These are phyloP conservation scores for Amanita rubescens DNA, from an alignment of 768 basidiomycete genomes.

Conservation along the genomic window DNA sequence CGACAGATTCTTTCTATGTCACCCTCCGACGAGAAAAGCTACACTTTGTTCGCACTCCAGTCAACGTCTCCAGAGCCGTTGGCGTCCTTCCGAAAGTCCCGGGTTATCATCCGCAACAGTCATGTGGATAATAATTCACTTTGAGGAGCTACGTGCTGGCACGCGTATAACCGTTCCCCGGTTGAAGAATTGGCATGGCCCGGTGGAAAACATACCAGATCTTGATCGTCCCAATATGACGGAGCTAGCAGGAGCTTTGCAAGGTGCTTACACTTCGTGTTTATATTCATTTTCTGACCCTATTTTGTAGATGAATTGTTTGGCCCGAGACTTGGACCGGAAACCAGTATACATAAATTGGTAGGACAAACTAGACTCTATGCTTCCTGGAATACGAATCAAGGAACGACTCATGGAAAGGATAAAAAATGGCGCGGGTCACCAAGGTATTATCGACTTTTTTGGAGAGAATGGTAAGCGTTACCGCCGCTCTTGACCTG, in stretches of 20 bases:
- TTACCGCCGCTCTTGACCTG: not conserved
- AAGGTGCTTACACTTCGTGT: not conserved
- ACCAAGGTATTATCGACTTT: slow-evolving; percentile 37
- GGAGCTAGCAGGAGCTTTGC: not conserved
- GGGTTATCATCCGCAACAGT: not conserved
- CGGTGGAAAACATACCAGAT: not conserved
- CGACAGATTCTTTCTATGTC: slow-evolving; percentile 39
- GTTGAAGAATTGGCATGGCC: not conserved
- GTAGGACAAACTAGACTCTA: slow-evolving; percentile 30
- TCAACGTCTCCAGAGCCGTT: not conserved
- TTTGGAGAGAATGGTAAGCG: slow-evolving; percentile 29
- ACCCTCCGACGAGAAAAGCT: slow-evolving; percentile 30
- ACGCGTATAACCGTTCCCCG: not conserved
- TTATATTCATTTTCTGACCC: not conserved
- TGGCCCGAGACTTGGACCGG: slow-evolving; percentile 33
- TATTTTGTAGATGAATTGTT: slow-evolving; percentile 28
- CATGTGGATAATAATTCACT: not conserved
- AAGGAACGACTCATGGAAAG: slow-evolving; percentile 28
- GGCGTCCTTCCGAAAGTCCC: too few relatives aligned
- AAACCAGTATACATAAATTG: slow-evolving; percentile 29
- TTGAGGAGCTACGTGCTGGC: not conserved
- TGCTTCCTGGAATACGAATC: slow-evolving; percentile 43
- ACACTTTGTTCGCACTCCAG: slow-evolving; percentile 10
- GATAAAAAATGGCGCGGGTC: slow-evolving; percentile 20
- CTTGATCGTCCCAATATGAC: not conserved